Base-by-base conservation (phyloP, 768 basidiomycete species). In the Sarcodon aspratus region DNA sequence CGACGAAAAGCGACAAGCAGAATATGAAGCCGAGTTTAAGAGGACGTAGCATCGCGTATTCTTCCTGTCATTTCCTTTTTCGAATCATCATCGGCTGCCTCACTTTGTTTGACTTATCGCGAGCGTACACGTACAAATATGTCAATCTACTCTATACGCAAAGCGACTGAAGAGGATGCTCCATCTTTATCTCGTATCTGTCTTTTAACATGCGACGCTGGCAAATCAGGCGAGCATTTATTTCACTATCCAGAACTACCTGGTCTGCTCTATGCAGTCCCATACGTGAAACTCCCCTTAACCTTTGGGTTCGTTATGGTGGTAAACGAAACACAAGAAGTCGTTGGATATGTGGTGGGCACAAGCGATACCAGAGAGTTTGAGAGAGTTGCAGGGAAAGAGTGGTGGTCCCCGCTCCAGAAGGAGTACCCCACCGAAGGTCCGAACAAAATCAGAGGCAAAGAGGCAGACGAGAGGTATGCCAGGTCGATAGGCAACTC, bases 261-360 rank as follows among this genome's bases (percentile, higher is more conserved):
- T 9, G 85, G 86, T 6, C 70, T 87, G 38, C 69, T 82, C 38
- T 89, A 80, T 57, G 80, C 86, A 3, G 73, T 85, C 43, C 87
- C 87, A 2, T 90, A 90, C 62, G 71, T 85, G 50, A 76, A 77
- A 48, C 63, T 83, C 12, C 73, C 78, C n/a, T 54, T 58, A 47
- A 79, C 80, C 18, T 87, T 78, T 74, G 85, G 75, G 9, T 90
- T 85, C 61, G 85, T 89, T 37, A 64, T 91, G 59, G 46, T 54
- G 15, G 50, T 46, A 10, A 56, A 57, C 44, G 67, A 69, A 35
- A 62, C 62, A 32, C 58, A 53, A 18, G 68, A 72, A 36, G 75
- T 81, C 1, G 82, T 89, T 38, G 88, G 88, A 34, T 90, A 90
- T 59, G 63, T 78, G 50, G 61, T 89, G 33, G 59, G 63, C 8